A percentile compares a stretch with the other conserved stretches of the same genome.
Conservation (phyloP, 2,329 filamentous ascomycete species). For the Diaporthe helianthi region DNA sequence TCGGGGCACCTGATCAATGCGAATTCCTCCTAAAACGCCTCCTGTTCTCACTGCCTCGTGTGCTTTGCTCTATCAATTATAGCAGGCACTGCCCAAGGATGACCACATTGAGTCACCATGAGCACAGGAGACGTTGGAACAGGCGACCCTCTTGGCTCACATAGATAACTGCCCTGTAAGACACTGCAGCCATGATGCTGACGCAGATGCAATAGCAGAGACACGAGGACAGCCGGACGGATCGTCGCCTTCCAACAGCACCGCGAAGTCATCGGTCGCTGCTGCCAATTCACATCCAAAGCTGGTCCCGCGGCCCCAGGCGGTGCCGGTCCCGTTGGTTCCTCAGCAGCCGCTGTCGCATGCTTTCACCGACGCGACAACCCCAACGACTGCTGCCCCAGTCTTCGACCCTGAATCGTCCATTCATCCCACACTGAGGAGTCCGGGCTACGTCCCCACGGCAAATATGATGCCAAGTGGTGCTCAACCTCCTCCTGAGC, state of each 20-base stretch:
- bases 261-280: slow-evolving; percentile 25
- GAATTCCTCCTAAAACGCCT: slow-evolving; percentile 7
- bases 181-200: slow-evolving; percentile 20
- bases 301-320: slow-evolving; percentile 31
- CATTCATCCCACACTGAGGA: slow-evolving; percentile 57
- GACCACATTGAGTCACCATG: slow-evolving; percentile 3
- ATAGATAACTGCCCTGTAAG: not conserved
- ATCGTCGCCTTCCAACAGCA: slow-evolving; percentile 15
- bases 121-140: slow-evolving; percentile 9
- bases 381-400: slow-evolving; percentile 44
- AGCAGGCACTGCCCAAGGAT: not conserved
- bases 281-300: slow-evolving; percentile 29
- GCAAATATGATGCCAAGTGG: slow-evolving; percentile 46
- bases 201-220: slow-evolving; percentile 29
- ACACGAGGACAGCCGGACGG: slow-evolving; percentile 31
- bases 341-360: slow-evolving; percentile 43
- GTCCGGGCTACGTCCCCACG: slow-evolving; percentile 39
- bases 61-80: not conserved
- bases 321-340: slow-evolving; percentile 32
- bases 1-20: not conserved
- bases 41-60: slow-evolving; percentile 1
- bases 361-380: slow-evolving; percentile 53
- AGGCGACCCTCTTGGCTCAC: not conserved
- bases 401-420: slow-evolving; percentile 51
- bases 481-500: slow-evolving; percentile 38